Evolutionary conservation across 345 rosid genomes (phyloP).

Genomic region (Ailanthus altissimus): DNA sequence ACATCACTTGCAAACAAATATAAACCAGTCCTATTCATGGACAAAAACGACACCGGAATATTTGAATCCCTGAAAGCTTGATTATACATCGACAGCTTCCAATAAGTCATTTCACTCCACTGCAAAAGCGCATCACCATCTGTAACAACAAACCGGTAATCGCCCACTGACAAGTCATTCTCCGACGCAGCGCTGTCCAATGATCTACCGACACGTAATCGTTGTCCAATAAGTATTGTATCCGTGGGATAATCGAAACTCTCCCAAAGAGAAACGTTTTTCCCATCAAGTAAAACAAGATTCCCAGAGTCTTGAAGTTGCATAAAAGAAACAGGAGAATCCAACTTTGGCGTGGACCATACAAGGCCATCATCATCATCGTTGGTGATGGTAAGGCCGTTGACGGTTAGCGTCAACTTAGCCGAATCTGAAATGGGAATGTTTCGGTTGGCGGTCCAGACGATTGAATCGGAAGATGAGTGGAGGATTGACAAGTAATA

Average conservation of each 20-base stretch:
- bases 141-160: slow-evolving; percentile 50
- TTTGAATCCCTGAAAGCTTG: slow-evolving; percentile 46
- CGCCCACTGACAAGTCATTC: slow-evolving; percentile 51
- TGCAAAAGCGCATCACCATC: slow-evolving; percentile 52
- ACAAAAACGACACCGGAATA: slow-evolving; percentile 50
- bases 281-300: slow-evolving; percentile 60
- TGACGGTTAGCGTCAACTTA: slow-evolving; percentile 5
- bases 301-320: too few species aligned
- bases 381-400: too few species aligned
- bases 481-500: slow-evolving; percentile 29
- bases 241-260: slow-evolving; percentile 76
- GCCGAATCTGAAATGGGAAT: slow-evolving; percentile 22
- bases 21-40: slow-evolving; percentile 57
- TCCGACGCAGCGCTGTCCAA: slow-evolving; percentile 52
- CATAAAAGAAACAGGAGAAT: too few species aligned
- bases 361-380: too few species aligned
- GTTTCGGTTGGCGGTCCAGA: slow-evolving; percentile 30
- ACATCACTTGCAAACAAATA: slow-evolving; percentile 66
- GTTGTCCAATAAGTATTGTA: slow-evolving; percentile 72
- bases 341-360: too few species aligned
- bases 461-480: slow-evolving; percentile 7
- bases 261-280: slow-evolving; percentile 76
- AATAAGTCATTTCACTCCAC: slow-evolving; percentile 68
- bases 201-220: slow-evolving; percentile 34
- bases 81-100: slow-evolving; percentile 72